Evolutionary conservation across 2,329 filamentous ascomycete species (phyloP).

Genomic region (Aureobasidium sp.): DNA sequence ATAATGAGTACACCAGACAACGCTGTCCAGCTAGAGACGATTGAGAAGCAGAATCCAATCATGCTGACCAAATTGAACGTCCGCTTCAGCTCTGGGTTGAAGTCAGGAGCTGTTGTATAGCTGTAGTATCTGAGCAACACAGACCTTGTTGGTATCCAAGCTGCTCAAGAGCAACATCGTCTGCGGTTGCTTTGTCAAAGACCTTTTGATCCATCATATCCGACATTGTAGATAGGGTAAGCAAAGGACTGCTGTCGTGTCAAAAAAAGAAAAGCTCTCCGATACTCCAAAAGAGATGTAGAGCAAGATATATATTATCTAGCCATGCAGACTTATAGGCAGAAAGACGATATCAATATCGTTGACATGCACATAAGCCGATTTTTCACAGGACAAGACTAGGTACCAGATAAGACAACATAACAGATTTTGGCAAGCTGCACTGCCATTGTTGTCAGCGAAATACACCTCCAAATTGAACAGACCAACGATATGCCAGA

Average conservation of each 20-base stretch:
- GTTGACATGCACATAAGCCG: background rate
- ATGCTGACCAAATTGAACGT: slow-evolving; percentile 51
- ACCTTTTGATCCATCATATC: slow-evolving; percentile 5
- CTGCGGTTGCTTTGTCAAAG: slow-evolving; percentile 19
- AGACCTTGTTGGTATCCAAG: slow-evolving; percentile 36
- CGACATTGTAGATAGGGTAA: background rate
- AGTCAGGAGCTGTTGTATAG: background rate
- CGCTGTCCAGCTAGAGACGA: slow-evolving; percentile 54
- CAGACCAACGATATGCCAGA: background rate
- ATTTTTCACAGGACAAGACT: background rate
- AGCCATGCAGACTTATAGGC: background rate
- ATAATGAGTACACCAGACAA: slow-evolving; percentile 51
- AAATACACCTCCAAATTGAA: background rate
- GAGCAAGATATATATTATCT: background rate
- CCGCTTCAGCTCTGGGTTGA: slow-evolving; percentile 46
- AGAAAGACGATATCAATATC: background rate
- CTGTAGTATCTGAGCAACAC: background rate
- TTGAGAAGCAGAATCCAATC: slow-evolving; percentile 53
- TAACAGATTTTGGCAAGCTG: too few relatives aligned
- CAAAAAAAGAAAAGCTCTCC: background rate
- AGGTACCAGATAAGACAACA: background rate
- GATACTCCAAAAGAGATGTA: background rate
- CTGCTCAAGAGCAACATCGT: slow-evolving; percentile 35
- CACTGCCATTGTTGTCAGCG: background rate
- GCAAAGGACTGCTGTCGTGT: background rate